A percentile compares a stretch with the other conserved stretches of the same genome.
Evolutionary conservation across 2,329 filamentous ascomycete species (phyloP).

Genomic region (Neocatenulostroma microsporum): DNA sequence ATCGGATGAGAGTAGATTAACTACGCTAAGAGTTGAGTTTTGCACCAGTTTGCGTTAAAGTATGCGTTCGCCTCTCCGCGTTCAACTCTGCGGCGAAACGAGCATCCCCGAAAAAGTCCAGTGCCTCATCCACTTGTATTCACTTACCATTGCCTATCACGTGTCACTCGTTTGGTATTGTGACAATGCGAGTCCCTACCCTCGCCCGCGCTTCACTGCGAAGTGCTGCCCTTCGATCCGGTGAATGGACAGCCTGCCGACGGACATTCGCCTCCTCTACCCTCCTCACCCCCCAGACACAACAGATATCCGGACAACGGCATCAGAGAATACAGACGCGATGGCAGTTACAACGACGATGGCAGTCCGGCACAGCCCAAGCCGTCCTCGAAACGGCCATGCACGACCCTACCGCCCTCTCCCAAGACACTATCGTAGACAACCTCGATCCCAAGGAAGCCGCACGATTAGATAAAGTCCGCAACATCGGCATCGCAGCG

Average conservation of each 20-base stretch:
- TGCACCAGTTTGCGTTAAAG: no score
- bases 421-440: slow-evolving; percentile 61
- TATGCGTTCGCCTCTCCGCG: no score
- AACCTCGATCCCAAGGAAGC: slow-evolving; percentile 76
- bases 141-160: not conserved
- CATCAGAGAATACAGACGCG: slow-evolving; percentile 23
- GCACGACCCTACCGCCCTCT: slow-evolving; percentile 48
- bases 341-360: slow-evolving; percentile 21
- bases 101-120: not conserved
- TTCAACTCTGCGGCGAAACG: no score
- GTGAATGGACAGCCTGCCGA: slow-evolving; percentile 12
- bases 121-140: not conserved
- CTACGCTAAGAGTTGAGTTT: no score
- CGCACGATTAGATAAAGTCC: slow-evolving; percentile 67
- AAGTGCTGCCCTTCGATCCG: slow-evolving; percentile 15
- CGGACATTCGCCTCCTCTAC: slow-evolving; percentile 19
- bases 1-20: no score
- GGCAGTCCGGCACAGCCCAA: slow-evolving; percentile 19
- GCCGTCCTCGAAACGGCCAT: slow-evolving; percentile 48
- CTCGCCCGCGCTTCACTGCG: slow-evolving; percentile 25
- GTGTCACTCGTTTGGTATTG: not conserved
- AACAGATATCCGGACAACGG: slow-evolving; percentile 17
- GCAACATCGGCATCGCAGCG: slow-evolving; percentile 97
- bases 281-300: slow-evolving; percentile 10
- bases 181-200: slow-evolving; percentile 16